phyloP scores from a whole-genome alignment of 306 rosid genomes.

The Ormosia emarginata region DNA sequence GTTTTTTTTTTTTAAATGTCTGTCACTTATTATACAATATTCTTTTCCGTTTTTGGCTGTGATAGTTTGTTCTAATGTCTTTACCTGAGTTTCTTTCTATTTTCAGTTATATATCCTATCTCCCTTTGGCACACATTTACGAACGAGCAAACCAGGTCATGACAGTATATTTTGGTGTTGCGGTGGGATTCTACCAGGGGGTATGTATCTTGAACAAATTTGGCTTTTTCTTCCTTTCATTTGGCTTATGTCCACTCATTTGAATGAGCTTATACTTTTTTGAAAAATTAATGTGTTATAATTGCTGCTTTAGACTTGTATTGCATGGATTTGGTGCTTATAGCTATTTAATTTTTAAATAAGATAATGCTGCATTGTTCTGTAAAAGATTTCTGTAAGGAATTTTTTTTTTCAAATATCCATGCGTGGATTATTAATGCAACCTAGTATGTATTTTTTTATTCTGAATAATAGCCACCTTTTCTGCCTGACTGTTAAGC shows the following conservation, averaged over 20 bases:
- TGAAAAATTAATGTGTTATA: neutral
- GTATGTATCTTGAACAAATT: constrained; percentile 45
- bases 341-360: neutral
- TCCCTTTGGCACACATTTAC: constrained; percentile 96
- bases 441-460: neutral
- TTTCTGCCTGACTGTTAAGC: neutral
- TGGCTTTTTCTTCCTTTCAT: constrained; percentile 16
- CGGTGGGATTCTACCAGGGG: constrained; percentile 99
- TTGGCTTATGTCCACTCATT: neutral
- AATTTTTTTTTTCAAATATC: neutral
- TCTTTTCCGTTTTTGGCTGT: neutral
- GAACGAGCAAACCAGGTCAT: constrained; percentile 87
- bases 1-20: constrained; percentile 26
- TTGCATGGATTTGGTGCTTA: constrained; percentile 1
- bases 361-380: constrained; percentile 1
- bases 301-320: neutral
- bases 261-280: neutral
- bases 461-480: constrained; percentile 2
- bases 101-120: constrained; percentile 90
- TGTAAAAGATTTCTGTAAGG: neutral
- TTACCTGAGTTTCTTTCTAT: constrained; percentile 29
- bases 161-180: constrained; percentile 65
- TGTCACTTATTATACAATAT: neutral
- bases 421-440: neutral
- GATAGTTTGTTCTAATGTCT: constrained; percentile 17